Conservation (phyloP, 306 rosid species). For the Alnus rubra region DNA sequence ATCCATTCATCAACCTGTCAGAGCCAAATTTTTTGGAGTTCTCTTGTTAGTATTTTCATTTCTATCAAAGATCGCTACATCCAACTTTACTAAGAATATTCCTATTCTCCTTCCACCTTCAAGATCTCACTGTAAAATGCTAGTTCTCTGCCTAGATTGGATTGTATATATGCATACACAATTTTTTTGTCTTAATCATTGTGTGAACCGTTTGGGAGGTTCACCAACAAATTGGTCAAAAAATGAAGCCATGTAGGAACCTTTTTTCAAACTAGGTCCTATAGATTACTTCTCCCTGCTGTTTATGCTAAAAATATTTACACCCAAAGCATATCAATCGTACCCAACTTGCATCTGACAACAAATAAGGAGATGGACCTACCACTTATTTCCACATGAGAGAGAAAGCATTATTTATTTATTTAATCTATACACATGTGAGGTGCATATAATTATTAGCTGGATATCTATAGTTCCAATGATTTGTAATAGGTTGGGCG, state of each 20-base stretch:
- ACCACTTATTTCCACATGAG: constrained; percentile 30
- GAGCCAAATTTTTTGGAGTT: too few relatives aligned
- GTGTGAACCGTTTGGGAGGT: background rate
- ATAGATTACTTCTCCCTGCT: background rate
- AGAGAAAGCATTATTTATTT: background rate
- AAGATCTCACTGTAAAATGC: too few relatives aligned
- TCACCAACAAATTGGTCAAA: constrained; percentile 25
- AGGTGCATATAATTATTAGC: background rate
- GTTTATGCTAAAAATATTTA: background rate
- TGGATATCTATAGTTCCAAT: constrained; percentile 14
- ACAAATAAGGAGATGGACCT: constrained; percentile 22
- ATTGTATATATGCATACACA: too few relatives aligned
- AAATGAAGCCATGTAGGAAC: background rate
- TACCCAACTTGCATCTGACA: constrained; percentile 31
- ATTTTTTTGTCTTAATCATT: background rate
- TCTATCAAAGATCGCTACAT: too few relatives aligned
- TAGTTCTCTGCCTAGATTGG: too few relatives aligned
- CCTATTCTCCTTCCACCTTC: too few relatives aligned
- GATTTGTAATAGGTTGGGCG: constrained; percentile 9
- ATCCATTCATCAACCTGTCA: too few relatives aligned
- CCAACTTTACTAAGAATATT: too few relatives aligned
- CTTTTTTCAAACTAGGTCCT: constrained; percentile 28
- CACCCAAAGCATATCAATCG: constrained; percentile 16
- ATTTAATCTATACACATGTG: constrained; percentile 30
- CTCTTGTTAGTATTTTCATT: too few relatives aligned